A percentile compares a stretch with the other conserved stretches of the same genome.
These are phyloP conservation scores for Botrytis cinerea DNA, from an alignment of 2,329 filamentous ascomycete genomes.

Conservation along the genomic window DNA sequence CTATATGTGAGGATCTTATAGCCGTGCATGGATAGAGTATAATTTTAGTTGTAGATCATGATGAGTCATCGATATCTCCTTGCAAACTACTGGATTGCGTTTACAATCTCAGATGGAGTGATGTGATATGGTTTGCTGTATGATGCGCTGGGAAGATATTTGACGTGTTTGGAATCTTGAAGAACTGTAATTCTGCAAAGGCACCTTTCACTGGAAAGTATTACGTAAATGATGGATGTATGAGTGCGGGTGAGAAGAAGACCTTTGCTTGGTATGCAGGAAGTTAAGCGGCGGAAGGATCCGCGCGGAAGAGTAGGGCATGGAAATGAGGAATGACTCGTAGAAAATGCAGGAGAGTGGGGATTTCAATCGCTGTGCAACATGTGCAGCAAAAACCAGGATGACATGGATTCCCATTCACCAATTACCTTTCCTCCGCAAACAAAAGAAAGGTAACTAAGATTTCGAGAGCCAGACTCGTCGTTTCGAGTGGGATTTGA, in stretches of 20 bases:
- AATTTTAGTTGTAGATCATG: background rate
- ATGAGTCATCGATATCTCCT: background rate
- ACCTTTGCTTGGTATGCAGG: background rate
- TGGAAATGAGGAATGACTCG: background rate
- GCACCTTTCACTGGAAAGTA: background rate
- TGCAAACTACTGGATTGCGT: background rate
- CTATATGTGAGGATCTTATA: constrained; percentile 1
- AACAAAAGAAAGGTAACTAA: background rate
- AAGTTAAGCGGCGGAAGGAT: background rate
- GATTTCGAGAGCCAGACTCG: background rate
- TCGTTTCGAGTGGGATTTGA: background rate
- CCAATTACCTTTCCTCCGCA: background rate
- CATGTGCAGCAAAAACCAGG: background rate
- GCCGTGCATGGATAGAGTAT: background rate
- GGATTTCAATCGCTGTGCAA: background rate
- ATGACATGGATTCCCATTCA: background rate
- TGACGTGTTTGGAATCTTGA: background rate
- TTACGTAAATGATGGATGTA: background rate
- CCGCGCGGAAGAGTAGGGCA: background rate
- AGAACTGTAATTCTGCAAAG: background rate
- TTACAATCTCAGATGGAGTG: background rate
- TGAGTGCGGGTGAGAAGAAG: background rate
- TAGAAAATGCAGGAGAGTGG: background rate
- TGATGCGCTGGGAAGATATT: background rate
- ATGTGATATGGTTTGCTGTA: background rate